Base-by-base conservation (phyloP, 1,139 yeast species). In the Debaryomycetaceae sp. region DNA sequence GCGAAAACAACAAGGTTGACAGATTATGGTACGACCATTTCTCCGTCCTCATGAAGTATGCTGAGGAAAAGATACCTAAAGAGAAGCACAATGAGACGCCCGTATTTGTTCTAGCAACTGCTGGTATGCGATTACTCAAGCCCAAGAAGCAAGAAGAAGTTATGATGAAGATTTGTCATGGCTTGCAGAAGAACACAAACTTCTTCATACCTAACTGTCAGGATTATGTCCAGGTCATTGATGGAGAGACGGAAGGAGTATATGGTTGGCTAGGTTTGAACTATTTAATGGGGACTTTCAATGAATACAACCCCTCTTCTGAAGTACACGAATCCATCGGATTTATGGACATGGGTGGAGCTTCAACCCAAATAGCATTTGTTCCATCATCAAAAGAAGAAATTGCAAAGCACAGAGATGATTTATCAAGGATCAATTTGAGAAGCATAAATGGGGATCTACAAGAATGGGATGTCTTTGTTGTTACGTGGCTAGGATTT, bases 321-420 rank as follows among this genome's bases (percentile, higher is more conserved):
- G 60, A 59, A 1, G 44, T 45, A 0, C 83, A 77, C 52, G 70
- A 70, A n/a, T 79, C 89, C 0, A 76, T 79, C 46, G 95, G 95
- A 2, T 86, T 87, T 56, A 85, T 87, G 91, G 95, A 86, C 60
- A 86, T 86, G 95, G 95, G 95, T 6, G 95, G 95, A 17, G 95
- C 95, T 0, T 85, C 91, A 4, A 84, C 90, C 0, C 95, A 87
- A 55, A 76, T 87, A 31, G 88, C 93, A 7, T 87, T 86, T 70
- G 86, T 81, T 13, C 95, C 95, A 0, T 76, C 81, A 3, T 68
- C 74, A 11, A 50, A 52, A 6, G 70, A 70, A 24, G 86, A 85
- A 46, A 62, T 81, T 11, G 61, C 63, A 24, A 76, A 73, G 50
- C 91, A 86, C 58, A 60, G 63, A 36, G 87, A 85, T 34, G 91